Base-by-base conservation (phyloP, 2,329 filamentous ascomycete genomes). In the Pestalotiopsis sp. region DNA sequence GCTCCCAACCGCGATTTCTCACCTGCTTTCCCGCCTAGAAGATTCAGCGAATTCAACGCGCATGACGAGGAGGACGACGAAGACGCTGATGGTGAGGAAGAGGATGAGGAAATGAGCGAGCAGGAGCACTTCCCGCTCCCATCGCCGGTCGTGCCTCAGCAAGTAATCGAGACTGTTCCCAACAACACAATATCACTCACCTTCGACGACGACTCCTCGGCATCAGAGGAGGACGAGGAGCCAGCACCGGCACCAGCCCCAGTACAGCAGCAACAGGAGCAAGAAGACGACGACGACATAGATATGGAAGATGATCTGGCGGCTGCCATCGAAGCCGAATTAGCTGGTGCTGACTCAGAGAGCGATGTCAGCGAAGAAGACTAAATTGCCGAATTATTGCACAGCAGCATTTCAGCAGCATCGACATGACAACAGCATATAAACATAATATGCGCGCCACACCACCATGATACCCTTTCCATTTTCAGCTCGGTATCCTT, bases 21-120 rank as follows among this genome's bases (percentile, higher is more conserved):
- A 3, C 84, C 85, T 0, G 81, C 84, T 0, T 84, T 87, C 74
- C 82, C 84, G 13, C 81, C 67, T 12, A 80, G 85, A 27, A 82
- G 82, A 25, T 89, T 88, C 74, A 86, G 86, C 67, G 86, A 88
- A 20, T 87, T 88, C 67, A 79, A 83, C 69, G 80, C 82, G 55
- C 82, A 85, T 61, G 83, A 83, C 14, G 82, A 83, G 64, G 78
- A 74, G 38, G 83, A 83, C 52, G 81, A 75, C 27, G 75, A 78
- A 57, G 81, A 81, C n/a, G 81, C 77, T 14, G 83, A 85, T 75
- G 84, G 86, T 36, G 81, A 83, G n/a, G 83, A 85, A 64, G 77
- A 81, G 23, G 84, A 81, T 4, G 71, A 74, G 31, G 75, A 80
- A 36, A 77, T 79, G 39, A 72, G 75, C 62, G 77, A 78, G 64